A percentile compares a stretch with the other conserved stretches of the same genome.
These are phyloP conservation scores for Kazachstania viticola DNA, from an alignment of 805 yeast genomes.

Conservation along the genomic window DNA sequence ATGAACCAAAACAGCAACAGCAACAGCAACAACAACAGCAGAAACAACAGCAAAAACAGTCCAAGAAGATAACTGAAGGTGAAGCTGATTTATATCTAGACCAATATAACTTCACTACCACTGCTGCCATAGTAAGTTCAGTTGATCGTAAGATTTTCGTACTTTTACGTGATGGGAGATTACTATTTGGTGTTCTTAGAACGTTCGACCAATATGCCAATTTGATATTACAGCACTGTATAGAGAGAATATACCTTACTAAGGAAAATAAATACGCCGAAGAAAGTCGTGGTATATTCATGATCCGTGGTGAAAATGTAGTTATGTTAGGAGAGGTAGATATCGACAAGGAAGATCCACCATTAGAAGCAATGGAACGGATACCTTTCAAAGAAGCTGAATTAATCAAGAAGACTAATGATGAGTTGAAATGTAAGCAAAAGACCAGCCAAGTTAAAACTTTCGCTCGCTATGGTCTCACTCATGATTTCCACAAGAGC, in stretches of 20 bases:
- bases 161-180: constrained; percentile 79
- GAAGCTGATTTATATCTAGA: constrained; percentile 56
- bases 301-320: constrained; percentile 93
- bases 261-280: constrained; percentile 57
- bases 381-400: constrained; percentile 56
- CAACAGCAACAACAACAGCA: constrained; percentile 2
- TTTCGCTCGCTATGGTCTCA: constrained; percentile 43
- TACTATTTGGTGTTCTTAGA: constrained; percentile 77
- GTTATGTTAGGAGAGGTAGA: constrained; percentile 90
- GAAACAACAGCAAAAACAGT: constrained; percentile 4
- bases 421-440: constrained; percentile 26
- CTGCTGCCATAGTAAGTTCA: constrained; percentile 82
- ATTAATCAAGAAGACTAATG: constrained; percentile 25
- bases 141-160: constrained; percentile 77
- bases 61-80: constrained; percentile 28
- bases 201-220: constrained; percentile 94
- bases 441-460: constrained; percentile 38
- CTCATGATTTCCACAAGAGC: constrained; percentile 43
- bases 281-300: constrained; percentile 62
- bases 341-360: constrained; percentile 71
- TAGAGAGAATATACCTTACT: constrained; percentile 67
- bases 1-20: constrained; percentile 1
- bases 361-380: constrained; percentile 43
- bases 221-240: constrained; percentile 81
- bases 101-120: constrained; percentile 74